Evolutionary conservation across 352 stramenopile species (phyloP).

Genomic region (Globisporangium takayamanum): DNA sequence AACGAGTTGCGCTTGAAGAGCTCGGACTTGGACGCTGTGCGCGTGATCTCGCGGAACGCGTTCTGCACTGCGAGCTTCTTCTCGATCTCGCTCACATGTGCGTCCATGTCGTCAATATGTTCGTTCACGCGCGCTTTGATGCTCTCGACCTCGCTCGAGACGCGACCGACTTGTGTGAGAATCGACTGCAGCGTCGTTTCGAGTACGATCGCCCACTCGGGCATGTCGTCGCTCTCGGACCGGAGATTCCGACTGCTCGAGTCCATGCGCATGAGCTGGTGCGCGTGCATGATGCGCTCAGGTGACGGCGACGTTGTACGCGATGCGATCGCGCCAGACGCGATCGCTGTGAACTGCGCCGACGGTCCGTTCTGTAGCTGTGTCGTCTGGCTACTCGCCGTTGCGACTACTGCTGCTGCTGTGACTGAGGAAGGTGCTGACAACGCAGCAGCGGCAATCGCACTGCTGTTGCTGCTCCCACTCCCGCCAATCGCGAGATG

Average conservation of each 20-base stretch:
- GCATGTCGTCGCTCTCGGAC: constrained; percentile 16
- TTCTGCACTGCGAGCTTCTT: constrained; percentile 36
- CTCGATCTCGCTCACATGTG: constrained; percentile 37
- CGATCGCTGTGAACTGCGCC: too few relatives aligned
- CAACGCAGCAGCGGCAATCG: too few relatives aligned
- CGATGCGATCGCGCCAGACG: background rate
- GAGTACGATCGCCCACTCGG: constrained; percentile 45
- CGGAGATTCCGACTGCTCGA: constrained; percentile 5
- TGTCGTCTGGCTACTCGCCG: background rate
- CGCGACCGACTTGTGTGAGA: constrained; percentile 38
- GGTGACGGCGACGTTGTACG: background rate
- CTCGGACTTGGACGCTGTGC: constrained; percentile 13
- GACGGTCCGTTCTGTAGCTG: too few relatives aligned
- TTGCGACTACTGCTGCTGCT: constrained; percentile 2
- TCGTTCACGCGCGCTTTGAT: constrained; percentile 38
- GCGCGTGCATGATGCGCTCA: background rate
- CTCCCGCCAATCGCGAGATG: background rate
- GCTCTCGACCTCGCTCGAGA: constrained; percentile 48
- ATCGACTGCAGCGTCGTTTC: constrained; percentile 49
- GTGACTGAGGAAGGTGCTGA: too few relatives aligned
- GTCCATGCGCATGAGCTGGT: background rate
- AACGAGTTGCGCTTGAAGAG: constrained; percentile 16
- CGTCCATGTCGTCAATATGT: constrained; percentile 36
- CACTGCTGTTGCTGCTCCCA: background rate
- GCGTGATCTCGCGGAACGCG: constrained; percentile 43